A percentile compares a stretch with the other conserved stretches of the same genome.
phyloP scores from a whole-genome alignment of 805 yeast genomes.

The Brettanomyces nanus region DNA sequence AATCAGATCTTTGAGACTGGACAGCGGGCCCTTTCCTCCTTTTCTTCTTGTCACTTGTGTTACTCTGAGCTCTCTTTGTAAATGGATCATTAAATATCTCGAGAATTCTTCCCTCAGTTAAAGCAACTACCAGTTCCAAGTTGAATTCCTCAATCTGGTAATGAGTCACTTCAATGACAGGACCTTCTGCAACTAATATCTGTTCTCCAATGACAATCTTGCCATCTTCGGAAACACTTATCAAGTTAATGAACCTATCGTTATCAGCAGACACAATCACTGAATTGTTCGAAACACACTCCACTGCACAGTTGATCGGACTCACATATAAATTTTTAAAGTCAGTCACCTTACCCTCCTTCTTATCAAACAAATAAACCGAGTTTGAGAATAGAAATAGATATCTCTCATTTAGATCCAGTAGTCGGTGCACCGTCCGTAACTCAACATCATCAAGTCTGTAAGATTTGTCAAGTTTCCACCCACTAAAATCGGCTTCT shows the following conservation, averaged over 20 bases:
- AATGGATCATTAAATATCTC: constrained; percentile 64
- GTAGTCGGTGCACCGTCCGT: not conserved
- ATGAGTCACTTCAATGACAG: constrained; percentile 40
- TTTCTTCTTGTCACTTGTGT: constrained; percentile 10
- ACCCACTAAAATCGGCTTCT: not conserved
- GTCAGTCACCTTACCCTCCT: constrained; percentile 5
- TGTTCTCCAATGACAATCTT: constrained; percentile 20
- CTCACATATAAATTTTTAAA: constrained; percentile 11
- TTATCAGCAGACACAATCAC: constrained; percentile 45
- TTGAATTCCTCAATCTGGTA: constrained; percentile 22
- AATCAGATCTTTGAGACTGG: constrained; percentile 43
- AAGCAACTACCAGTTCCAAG: constrained; percentile 36
- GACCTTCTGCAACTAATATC: constrained; percentile 58
- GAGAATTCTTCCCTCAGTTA: constrained; percentile 68
- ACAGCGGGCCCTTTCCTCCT: constrained; percentile 37
- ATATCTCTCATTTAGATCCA: constrained; percentile 1
- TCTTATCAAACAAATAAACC: constrained; percentile 9
- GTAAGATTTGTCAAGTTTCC: not conserved
- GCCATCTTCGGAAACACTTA: constrained; percentile 16
- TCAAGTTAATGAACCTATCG: constrained; percentile 76
- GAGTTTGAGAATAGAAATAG: constrained; percentile 3
- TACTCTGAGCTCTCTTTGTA: constrained; percentile 7
- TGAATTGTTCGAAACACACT: not conserved
- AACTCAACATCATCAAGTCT: not conserved
- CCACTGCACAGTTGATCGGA: constrained; percentile 3